Percentiles rank a stretch among this genome's conserved stretches.
Evolutionary conservation across 257 asterid species (phyloP).

Genomic region (Petrea volubilis): DNA sequence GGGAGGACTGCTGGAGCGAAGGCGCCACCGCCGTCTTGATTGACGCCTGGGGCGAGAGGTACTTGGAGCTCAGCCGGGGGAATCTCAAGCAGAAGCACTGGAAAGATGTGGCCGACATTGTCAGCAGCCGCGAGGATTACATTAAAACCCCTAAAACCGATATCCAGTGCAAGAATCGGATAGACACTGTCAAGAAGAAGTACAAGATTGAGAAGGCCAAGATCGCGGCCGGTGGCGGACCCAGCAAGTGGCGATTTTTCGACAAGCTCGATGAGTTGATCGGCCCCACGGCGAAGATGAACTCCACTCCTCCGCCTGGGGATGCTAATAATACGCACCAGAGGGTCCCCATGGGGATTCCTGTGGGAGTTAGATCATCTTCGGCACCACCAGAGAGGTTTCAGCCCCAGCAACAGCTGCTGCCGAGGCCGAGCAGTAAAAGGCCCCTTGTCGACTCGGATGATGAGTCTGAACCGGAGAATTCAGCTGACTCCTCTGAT

Average conservation of each 20-base stretch:
- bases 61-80: conserved; percentile 79
- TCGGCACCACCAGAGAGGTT: conserved; percentile 21
- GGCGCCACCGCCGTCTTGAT: conserved; percentile 73
- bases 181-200: conserved; percentile 92
- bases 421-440: conserved; percentile 35
- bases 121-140: conserved; percentile 56
- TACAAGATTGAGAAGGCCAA: conserved; percentile 82
- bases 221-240: conserved; percentile 60
- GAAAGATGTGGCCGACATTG: conserved; percentile 86
- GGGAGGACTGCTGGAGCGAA: conserved; percentile 99
- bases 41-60: conserved; percentile 91
- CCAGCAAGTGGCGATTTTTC: conserved; percentile 73
- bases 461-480: conserved; percentile 59
- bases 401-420: conserved; percentile 19
- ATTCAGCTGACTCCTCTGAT: conserved; percentile 56
- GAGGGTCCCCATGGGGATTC: conserved; percentile 38
- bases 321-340: conserved; percentile 21
- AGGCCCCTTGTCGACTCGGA: conserved; percentile 39
- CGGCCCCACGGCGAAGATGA: conserved; percentile 49
- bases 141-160: conserved; percentile 69
- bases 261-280: conserved; percentile 62
- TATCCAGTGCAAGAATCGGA: conserved; percentile 90
- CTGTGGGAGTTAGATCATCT: conserved; percentile 43
- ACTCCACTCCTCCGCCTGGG: conserved; percentile 20
- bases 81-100: conserved; percentile 90